These are phyloP conservation scores for Piedraia hortae DNA, from an alignment of 2,329 filamentous ascomycete species.

Conservation along the genomic window DNA sequence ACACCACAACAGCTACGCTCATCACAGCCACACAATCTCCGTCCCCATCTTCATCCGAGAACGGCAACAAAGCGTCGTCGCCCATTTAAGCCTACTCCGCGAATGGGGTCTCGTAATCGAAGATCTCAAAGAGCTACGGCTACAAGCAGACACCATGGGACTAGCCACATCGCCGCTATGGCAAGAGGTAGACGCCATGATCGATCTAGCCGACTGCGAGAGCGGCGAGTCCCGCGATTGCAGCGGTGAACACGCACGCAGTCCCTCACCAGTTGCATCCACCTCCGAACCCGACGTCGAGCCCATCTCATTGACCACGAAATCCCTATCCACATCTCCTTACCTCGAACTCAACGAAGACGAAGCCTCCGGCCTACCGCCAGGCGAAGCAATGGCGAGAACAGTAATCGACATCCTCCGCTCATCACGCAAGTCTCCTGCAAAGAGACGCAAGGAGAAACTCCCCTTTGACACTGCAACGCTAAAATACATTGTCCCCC, in stretches of 20 bases:
- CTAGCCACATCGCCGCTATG: slow-evolving; percentile 38
- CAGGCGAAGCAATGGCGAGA: slow-evolving; percentile 30
- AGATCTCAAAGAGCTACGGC: slow-evolving; percentile 50
- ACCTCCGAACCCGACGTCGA: neutral
- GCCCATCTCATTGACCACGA: too few relatives aligned
- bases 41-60: slow-evolving; percentile 58
- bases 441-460: slow-evolving; percentile 23
- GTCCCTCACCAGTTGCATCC: neutral
- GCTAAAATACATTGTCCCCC: slow-evolving; percentile 31
- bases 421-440: slow-evolving; percentile 7
- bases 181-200: slow-evolving; percentile 67
- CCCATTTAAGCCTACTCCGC: slow-evolving; percentile 57
- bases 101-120: slow-evolving; percentile 62
- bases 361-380: slow-evolving; percentile 15
- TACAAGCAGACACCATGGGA: slow-evolving; percentile 39
- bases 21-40: slow-evolving; percentile 30
- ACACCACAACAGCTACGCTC: slow-evolving; percentile 18
- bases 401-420: slow-evolving; percentile 34
- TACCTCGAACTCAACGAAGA: neutral
- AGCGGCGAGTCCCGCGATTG: slow-evolving; percentile 32
- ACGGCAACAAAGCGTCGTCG: slow-evolving; percentile 54
- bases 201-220: slow-evolving; percentile 48
- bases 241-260: slow-evolving; percentile 17
- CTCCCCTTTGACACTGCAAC: slow-evolving; percentile 40
- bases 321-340: neutral